These are phyloP conservation scores for Epithemia pelagica DNA, from an alignment of 108 stramenopile species.

Conservation along the genomic window DNA sequence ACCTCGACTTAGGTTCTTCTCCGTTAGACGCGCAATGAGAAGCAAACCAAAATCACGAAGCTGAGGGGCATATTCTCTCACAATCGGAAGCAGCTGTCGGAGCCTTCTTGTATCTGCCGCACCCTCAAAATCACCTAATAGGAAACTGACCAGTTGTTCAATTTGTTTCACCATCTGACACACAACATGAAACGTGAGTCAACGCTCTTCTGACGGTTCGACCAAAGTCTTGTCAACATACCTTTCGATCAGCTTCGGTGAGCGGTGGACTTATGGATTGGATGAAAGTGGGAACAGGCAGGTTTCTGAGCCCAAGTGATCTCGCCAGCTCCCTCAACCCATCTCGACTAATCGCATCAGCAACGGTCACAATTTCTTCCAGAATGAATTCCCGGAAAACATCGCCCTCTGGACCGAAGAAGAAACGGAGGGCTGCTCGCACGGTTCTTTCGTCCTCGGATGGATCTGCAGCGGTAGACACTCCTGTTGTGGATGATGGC, in stretches of 20 bases:
- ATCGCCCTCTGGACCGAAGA: conserved; percentile 87
- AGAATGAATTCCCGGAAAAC: conserved; percentile 86
- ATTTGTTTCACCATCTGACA: conserved; percentile 71
- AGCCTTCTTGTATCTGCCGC: conserved; percentile 33
- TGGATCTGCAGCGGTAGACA: conserved; percentile 6
- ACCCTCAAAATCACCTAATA: conserved; percentile 69
- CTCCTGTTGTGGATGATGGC: conserved; percentile 1
- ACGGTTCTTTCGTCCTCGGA: conserved; percentile 59
- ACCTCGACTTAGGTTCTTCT: conserved; percentile 61
- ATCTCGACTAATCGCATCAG: conserved; percentile 69
- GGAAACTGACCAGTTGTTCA: conserved; percentile 61
- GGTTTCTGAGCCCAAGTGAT: conserved; percentile 42
- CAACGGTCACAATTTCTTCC: conserved; percentile 82
- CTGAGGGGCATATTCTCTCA: conserved; percentile 67
- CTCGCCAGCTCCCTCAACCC: conserved; percentile 51
- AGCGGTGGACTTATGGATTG: conserved; percentile 61
- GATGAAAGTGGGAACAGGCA: conserved; percentile 66
- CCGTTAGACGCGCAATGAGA: conserved; percentile 59
- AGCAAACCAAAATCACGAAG: conserved; percentile 61
- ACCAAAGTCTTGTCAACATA: too few relatives aligned
- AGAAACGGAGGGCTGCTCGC: conserved; percentile 84
- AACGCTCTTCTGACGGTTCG: too few relatives aligned
- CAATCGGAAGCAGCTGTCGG: conserved; percentile 55
- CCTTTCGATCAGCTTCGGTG: conserved; percentile 47
- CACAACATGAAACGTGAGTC: neutral